Percentiles rank a stretch among this genome's conserved stretches.
Evolutionary conservation across 768 basidiomycete species (phyloP).

Genomic region (Hypholoma sublateritium): DNA sequence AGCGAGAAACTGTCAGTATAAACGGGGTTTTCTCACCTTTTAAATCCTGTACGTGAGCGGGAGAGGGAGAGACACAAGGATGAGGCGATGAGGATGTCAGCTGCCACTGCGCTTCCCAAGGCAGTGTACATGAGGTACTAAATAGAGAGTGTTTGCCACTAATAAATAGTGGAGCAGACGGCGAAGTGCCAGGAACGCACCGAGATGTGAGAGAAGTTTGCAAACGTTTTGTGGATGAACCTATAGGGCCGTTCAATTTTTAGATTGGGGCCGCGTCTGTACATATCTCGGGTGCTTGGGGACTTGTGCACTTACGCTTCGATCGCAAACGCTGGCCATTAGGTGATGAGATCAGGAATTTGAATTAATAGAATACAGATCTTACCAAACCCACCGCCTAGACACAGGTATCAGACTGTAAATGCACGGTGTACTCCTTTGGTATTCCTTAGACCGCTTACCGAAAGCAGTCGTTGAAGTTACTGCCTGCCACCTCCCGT

Average conservation of each 20-base stretch:
- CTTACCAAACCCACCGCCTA: constrained; percentile 11
- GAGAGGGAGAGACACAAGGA: constrained; percentile 46
- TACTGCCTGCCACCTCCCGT: neutral
- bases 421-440: neutral
- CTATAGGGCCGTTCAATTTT: constrained; percentile 12
- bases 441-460: neutral
- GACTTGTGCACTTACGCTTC: constrained; percentile 23
- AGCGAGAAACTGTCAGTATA: neutral
- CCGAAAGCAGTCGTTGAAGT: constrained; percentile 1
- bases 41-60: constrained; percentile 50
- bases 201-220: constrained; percentile 26
- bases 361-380: neutral
- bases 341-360: neutral
- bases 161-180: neutral
- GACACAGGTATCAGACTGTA: neutral
- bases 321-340: constrained; percentile 24
- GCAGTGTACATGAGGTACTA: constrained; percentile 31
- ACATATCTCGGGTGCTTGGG: no score
- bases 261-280: neutral
- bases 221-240: constrained; percentile 23
- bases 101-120: constrained; percentile 34
- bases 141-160: neutral
- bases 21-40: constrained; percentile 29
- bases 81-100: constrained; percentile 42
- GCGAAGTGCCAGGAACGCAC: constrained; percentile 12